Conservation (phyloP, 1,284 basidiomycete species). For the Malassezia japonica region DNA sequence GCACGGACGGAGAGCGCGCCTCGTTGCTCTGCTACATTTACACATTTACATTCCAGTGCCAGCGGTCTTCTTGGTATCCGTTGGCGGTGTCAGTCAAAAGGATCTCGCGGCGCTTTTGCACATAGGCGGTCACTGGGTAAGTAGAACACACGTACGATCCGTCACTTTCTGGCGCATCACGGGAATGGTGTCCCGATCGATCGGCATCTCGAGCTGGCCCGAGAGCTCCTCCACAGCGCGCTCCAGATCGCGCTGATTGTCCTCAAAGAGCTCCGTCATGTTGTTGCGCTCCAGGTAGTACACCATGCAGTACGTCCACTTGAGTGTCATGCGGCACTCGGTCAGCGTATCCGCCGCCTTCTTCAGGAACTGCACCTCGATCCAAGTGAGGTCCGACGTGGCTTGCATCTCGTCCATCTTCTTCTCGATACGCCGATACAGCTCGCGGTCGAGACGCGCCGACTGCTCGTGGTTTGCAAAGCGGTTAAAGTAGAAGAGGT, state of each 20-base stretch:
- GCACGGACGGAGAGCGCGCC: no score
- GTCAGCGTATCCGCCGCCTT: conserved; percentile 78
- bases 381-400: conserved; percentile 83
- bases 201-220: conserved; percentile 78
- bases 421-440: conserved; percentile 91
- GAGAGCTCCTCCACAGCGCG: conserved; percentile 88
- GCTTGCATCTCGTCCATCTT: conserved; percentile 99
- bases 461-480: conserved; percentile 99
- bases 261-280: conserved; percentile 90
- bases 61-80: conserved; percentile 76
- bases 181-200: conserved; percentile 74
- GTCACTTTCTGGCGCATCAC: conserved; percentile 80
- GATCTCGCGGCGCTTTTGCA: conserved; percentile 88
- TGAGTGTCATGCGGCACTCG: conserved; percentile 85
- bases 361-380: conserved; percentile 97
- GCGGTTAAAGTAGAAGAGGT: conserved; percentile 56
- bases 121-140: conserved; percentile 56
- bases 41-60: conserved; percentile 38
- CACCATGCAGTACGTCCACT: conserved; percentile 99
- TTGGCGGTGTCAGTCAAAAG: conserved; percentile 84
- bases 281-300: conserved; percentile 81
- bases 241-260: conserved; percentile 92
- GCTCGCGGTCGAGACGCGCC: conserved; percentile 81
- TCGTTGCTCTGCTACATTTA: no score
- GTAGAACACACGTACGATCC: conserved; percentile 53